Evolutionary conservation across 2,329 filamentous ascomycete genomes (phyloP).

Genomic region (Colletotrichum truncatum): DNA sequence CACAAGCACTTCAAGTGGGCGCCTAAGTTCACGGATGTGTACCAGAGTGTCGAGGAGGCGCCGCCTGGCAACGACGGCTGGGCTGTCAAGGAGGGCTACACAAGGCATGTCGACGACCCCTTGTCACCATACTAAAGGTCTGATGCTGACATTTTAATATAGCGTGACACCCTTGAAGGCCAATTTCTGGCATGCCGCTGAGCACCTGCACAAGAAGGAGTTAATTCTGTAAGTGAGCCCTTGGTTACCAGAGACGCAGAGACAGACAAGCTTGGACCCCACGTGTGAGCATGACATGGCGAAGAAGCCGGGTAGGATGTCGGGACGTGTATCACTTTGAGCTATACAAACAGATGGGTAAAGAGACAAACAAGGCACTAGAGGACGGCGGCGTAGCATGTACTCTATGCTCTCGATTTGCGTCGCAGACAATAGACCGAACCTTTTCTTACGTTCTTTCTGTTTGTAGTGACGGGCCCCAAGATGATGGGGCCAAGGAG

Average conservation of each 20-base stretch:
- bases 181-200: slow-evolving; percentile 84
- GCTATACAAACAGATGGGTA: not conserved
- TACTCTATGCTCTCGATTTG: slow-evolving; percentile 25
- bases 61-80: slow-evolving; percentile 90
- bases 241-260: slow-evolving; percentile 31
- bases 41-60: slow-evolving; percentile 83
- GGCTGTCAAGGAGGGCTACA: slow-evolving; percentile 87
- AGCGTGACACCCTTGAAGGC: slow-evolving; percentile 92
- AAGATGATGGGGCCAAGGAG: not conserved
- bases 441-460: slow-evolving; percentile 19
- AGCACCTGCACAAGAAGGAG: slow-evolving; percentile 73
- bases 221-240: slow-evolving; percentile 80
- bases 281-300: slow-evolving; percentile 13
- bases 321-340: not conserved
- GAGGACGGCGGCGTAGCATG: slow-evolving; percentile 22
- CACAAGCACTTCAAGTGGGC: slow-evolving; percentile 97
- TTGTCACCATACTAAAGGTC: slow-evolving; percentile 13
- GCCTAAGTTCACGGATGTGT: slow-evolving; percentile 86
- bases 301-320: slow-evolving; percentile 23
- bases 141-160: slow-evolving; percentile 31
- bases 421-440: slow-evolving; percentile 14
- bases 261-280: not conserved
- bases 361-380: slow-evolving; percentile 7
- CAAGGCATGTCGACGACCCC: slow-evolving; percentile 67
- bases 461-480: slow-evolving; percentile 16